A percentile compares a stretch with the other conserved stretches of the same genome.
These are phyloP conservation scores for Intubia oerlemansii DNA, from an alignment of 2,329 filamentous ascomycete genomes.

Conservation along the genomic window DNA sequence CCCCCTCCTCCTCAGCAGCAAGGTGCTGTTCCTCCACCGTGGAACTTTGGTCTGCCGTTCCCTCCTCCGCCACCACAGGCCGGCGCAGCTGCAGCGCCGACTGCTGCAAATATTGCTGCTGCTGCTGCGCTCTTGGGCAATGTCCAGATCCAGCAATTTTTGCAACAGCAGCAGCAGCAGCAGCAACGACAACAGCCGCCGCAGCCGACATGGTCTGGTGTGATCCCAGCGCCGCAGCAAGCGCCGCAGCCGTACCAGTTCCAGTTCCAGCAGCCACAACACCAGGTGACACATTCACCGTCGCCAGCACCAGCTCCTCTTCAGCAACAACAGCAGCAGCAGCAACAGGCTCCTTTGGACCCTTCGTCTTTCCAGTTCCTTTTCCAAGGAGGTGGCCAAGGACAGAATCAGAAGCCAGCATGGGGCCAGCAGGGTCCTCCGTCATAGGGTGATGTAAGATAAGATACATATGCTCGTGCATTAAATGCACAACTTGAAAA, in stretches of 20 bases:
- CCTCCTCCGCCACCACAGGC: slow-evolving; percentile 11
- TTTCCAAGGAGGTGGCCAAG: slow-evolving; percentile 2
- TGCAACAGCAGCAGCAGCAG: slow-evolving; percentile 9
- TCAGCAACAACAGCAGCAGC: background rate
- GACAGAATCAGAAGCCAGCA: too few relatives aligned
- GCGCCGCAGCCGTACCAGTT: background rate
- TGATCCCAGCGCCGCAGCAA: too few relatives aligned
- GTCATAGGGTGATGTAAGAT: too few relatives aligned
- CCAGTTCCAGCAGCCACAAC: slow-evolving; percentile 2
- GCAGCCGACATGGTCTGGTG: too few relatives aligned
- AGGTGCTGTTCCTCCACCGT: slow-evolving; percentile 3
- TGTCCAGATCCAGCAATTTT: slow-evolving; percentile 18
- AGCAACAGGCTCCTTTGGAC: background rate
- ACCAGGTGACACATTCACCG: too few relatives aligned
- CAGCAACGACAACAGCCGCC: slow-evolving; percentile 2
- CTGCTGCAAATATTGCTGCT: too few relatives aligned
- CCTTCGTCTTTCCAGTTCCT: slow-evolving; percentile 4
- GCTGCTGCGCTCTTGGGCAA: slow-evolving; percentile 5
- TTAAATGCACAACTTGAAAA: too few relatives aligned
- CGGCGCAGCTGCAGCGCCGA: background rate
- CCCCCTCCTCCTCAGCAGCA: too few relatives aligned
- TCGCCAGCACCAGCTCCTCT: slow-evolving; percentile 1
- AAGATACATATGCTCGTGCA: too few relatives aligned
- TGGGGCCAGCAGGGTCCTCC: too few relatives aligned
- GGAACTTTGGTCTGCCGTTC: slow-evolving; percentile 6